These are phyloP conservation scores for Symmetrospora coprosmae DNA, from an alignment of 768 basidiomycete genomes.

Conservation along the genomic window DNA sequence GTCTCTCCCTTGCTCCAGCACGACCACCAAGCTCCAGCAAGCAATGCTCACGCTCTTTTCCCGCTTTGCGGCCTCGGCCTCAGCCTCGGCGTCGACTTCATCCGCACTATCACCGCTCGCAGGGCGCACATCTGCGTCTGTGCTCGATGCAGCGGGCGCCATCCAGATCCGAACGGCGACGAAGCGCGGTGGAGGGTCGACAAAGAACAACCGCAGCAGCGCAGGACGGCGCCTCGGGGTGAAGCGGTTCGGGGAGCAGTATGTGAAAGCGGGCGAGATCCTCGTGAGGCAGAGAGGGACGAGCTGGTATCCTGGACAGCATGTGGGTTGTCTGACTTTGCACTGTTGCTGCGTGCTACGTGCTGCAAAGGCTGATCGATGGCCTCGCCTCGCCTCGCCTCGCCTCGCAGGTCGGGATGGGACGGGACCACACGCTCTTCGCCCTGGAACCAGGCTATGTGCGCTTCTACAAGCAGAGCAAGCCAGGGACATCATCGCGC, in stretches of 20 bases:
- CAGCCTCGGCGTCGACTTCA: too few species aligned
- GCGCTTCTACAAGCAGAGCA: conserved; percentile 55
- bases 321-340: conserved; percentile 46
- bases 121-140: too few species aligned
- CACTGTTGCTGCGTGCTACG: neutral
- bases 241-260: conserved; percentile 84
- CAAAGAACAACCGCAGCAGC: conserved; percentile 81
- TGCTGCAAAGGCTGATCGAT: conserved; percentile 6
- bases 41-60: too few species aligned
- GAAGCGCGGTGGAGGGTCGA: conserved; percentile 87
- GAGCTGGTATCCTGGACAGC: conserved; percentile 81
- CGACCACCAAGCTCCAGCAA: too few species aligned
- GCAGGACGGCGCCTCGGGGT: conserved; percentile 85
- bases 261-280: conserved; percentile 63
- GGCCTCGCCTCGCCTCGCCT: neutral
- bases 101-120: too few species aligned
- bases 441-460: conserved; percentile 81
- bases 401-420: conserved; percentile 69
- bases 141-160: too few species aligned
- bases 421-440: conserved; percentile 87
- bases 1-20: too few species aligned
- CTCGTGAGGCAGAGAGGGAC: conserved; percentile 89
- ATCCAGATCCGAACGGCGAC: conserved; percentile 74
- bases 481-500: neutral
- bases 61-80: too few species aligned